These are phyloP conservation scores for Penicillium olsonii DNA, from an alignment of 2,329 filamentous ascomycete species.

Conservation along the genomic window DNA sequence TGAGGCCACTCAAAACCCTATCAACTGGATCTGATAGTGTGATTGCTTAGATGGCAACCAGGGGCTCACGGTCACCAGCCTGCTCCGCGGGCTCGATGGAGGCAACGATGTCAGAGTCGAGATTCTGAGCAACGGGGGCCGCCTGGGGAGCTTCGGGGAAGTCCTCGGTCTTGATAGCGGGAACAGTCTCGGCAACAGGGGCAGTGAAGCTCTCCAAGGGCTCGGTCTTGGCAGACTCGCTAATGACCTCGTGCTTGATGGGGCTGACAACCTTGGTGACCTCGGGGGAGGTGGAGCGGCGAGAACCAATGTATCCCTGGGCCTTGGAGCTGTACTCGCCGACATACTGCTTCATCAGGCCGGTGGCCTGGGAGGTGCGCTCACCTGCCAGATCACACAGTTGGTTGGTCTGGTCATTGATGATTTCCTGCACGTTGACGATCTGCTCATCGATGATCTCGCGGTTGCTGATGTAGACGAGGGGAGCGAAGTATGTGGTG, in stretches of 20 bases:
- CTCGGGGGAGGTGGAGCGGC: conserved; percentile 37
- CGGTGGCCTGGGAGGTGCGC: conserved; percentile 60
- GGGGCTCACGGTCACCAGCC: conserved; percentile 35
- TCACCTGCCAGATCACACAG: conserved; percentile 62
- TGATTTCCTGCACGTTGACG: conserved; percentile 54
- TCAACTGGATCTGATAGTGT: not conserved
- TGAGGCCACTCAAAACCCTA: not conserved
- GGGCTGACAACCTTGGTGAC: conserved; percentile 28
- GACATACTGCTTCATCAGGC: conserved; percentile 60
- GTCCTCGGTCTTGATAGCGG: conserved; percentile 47
- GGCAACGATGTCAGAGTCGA: conserved; percentile 16
- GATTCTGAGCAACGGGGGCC: conserved; percentile 36
- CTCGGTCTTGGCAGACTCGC: conserved; percentile 16
- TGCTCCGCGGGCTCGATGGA: conserved; percentile 32
- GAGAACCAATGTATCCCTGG: conserved; percentile 53
- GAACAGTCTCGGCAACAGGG: conserved; percentile 40
- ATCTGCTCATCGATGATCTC: conserved; percentile 64
- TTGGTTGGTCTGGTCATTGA: conserved; percentile 61
- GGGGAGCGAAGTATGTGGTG: conserved; percentile 60
- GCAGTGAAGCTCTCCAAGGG: conserved; percentile 15
- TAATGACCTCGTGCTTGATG: conserved; percentile 7
- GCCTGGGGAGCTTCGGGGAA: conserved; percentile 51
- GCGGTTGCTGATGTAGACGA: conserved; percentile 66
- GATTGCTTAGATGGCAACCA: conserved; percentile 30
- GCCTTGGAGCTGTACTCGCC: conserved; percentile 63